Percentiles rank a stretch among this genome's conserved stretches.
These are phyloP conservation scores for Daldinia loculata DNA, from an alignment of 495 filamentous ascomycete species.

Conservation along the genomic window DNA sequence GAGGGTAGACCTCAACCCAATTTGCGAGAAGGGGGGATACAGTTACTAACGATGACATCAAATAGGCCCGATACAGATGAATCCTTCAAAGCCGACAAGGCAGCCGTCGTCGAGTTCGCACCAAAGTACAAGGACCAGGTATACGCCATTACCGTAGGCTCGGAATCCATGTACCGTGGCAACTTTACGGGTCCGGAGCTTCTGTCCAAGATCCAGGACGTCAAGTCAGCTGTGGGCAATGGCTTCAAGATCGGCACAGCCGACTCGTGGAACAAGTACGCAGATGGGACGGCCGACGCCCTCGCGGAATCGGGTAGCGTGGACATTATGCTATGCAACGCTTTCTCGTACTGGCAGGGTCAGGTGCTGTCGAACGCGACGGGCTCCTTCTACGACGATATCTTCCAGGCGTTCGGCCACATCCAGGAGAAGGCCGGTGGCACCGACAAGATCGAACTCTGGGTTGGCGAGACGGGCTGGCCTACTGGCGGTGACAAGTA, in stretches of 20 bases:
- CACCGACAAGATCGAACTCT: slow-evolving; percentile 67
- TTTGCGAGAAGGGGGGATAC: no score
- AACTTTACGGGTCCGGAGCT: slow-evolving; percentile 72
- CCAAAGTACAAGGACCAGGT: slow-evolving; percentile 64
- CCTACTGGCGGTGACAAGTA: slow-evolving; percentile 70
- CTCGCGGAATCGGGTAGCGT: slow-evolving; percentile 64
- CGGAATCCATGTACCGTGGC: slow-evolving; percentile 78
- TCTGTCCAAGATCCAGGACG: slow-evolving; percentile 67
- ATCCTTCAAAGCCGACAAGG: slow-evolving; percentile 69
- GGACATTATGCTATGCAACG: slow-evolving; percentile 78
- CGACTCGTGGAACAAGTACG: slow-evolving; percentile 84
- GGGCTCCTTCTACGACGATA: slow-evolving; percentile 76
- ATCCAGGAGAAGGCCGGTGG: slow-evolving; percentile 68
- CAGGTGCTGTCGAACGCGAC: slow-evolving; percentile 68
- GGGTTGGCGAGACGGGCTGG: slow-evolving; percentile 78
- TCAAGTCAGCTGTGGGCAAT: slow-evolving; percentile 60
- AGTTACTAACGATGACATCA: neutral
- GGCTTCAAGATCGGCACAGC: slow-evolving; percentile 75
- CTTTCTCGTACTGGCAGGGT: slow-evolving; percentile 88
- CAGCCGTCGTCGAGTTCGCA: slow-evolving; percentile 62
- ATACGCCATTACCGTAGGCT: slow-evolving; percentile 80
- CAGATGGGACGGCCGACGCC: slow-evolving; percentile 75
- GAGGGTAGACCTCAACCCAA: neutral
- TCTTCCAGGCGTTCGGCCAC: slow-evolving; percentile 73
- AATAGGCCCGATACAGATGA: slow-evolving; percentile 73